A percentile compares a stretch with the other conserved stretches of the same genome.
phyloP scores from a whole-genome alignment of 768 basidiomycete species.

The Butyriboletus loyo region DNA sequence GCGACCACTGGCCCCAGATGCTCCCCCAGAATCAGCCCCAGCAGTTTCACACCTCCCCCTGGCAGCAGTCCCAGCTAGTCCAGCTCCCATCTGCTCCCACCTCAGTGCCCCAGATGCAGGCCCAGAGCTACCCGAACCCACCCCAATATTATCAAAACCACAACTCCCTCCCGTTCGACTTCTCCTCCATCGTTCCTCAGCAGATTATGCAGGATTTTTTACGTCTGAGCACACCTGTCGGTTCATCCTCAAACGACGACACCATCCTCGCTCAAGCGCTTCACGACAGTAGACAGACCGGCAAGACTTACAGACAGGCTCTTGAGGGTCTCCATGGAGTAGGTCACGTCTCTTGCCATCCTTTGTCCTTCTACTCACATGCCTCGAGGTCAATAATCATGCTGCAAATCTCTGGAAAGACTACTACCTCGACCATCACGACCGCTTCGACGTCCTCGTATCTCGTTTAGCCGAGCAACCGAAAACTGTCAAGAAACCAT shows the following conservation, averaged over 20 bases:
- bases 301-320: slow-evolving; percentile 57
- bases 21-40: slow-evolving; percentile 27
- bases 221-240: slow-evolving; percentile 51
- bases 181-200: slow-evolving; percentile 40
- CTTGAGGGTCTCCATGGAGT: slow-evolving; percentile 69
- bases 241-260: slow-evolving; percentile 51
- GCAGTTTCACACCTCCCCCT: slow-evolving; percentile 27
- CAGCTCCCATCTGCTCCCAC: slow-evolving; percentile 37
- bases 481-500: slow-evolving; percentile 32
- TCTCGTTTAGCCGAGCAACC: slow-evolving; percentile 24
- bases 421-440: slow-evolving; percentile 70
- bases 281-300: slow-evolving; percentile 35
- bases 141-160: slow-evolving; percentile 24
- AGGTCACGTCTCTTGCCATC: slow-evolving; percentile 23
- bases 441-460: slow-evolving; percentile 48
- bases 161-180: slow-evolving; percentile 25
- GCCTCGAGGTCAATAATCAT: slow-evolving; percentile 41
- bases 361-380: slow-evolving; percentile 1
- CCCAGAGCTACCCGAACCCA: slow-evolving; percentile 15
- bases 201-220: slow-evolving; percentile 58
- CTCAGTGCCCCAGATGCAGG: slow-evolving; percentile 18
- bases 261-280: slow-evolving; percentile 51
- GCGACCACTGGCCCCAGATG: slow-evolving; percentile 24
- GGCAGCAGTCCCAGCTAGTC: slow-evolving; percentile 33
- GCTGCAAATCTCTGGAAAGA: slow-evolving; percentile 72